Percentiles rank a stretch among this genome's conserved stretches.
These are phyloP conservation scores for Kregervanrija fluxuum DNA, from an alignment of 805 yeast species.

Conservation along the genomic window DNA sequence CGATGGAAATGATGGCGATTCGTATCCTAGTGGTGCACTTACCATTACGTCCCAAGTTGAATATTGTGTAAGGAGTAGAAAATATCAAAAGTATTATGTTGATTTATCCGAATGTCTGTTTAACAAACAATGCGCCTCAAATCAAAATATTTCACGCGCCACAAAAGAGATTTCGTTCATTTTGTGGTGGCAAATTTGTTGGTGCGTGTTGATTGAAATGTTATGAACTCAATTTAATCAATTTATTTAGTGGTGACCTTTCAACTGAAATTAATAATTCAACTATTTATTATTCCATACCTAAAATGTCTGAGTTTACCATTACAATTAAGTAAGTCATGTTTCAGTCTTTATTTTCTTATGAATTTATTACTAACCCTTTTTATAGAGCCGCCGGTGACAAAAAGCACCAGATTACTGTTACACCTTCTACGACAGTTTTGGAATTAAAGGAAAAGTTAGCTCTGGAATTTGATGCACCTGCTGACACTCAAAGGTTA, in stretches of 20 bases:
- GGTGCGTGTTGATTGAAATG: too few species aligned
- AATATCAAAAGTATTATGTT: neutral
- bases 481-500: constrained; percentile 76
- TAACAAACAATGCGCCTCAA: too few species aligned
- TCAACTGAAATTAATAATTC: too few species aligned
- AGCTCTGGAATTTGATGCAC: constrained; percentile 53
- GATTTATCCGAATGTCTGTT: too few species aligned
- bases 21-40: constrained; percentile 72
- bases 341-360: neutral
- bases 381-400: constrained; percentile 53
- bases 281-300: too few species aligned
- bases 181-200: too few species aligned
- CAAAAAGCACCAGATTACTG: constrained; percentile 61
- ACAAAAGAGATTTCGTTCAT: too few species aligned
- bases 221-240: too few species aligned
- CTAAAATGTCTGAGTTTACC: constrained; percentile 13
- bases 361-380: constrained; percentile 1
- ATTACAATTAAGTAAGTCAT: constrained; percentile 13
- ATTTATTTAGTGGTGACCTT: too few species aligned
- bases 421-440: constrained; percentile 50
- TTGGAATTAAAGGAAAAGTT: constrained; percentile 62
- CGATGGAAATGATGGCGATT: constrained; percentile 74
- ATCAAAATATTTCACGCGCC: too few species aligned
- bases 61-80: neutral
- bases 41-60: constrained; percentile 3